Base-by-base conservation (phyloP, 2,329 filamentous ascomycete genomes). In the Cercospora sesami region DNA sequence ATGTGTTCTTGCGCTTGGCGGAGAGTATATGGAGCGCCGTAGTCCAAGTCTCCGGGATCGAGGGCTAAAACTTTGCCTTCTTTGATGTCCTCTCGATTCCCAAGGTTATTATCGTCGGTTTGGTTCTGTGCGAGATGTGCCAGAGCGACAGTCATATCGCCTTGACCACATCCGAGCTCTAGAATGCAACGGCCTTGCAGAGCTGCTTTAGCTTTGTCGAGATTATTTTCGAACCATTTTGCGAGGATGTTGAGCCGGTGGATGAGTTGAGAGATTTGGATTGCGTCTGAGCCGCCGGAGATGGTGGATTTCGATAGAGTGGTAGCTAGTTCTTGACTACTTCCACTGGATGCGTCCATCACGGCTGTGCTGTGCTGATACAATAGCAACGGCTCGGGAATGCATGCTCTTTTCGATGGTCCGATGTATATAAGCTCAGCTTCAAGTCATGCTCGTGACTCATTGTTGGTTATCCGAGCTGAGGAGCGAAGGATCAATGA, bases 81-180 rank as follows among this genome's bases (percentile, higher is more conserved):
- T 26, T 26, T n/a, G n/a, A n/a, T n/a, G n/a, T n/a, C n/a, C n/a
- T n/a, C n/a, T n/a, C n/a, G n/a, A n/a, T 33, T 12, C 10, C 12
- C 31, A 12, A 0, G 2, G 4, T 18, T 8, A 1, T 45, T 3
- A 2, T 18, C 6, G 7, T 48, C n/a, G n/a, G 5, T 9, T 48
- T 12, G 42, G 10, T 63, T 63, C 81, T 21, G 77, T 80, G 71
- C 80, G 74, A 66, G 62, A 23, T 69, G 51, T 57, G 86, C 86
- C 18, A 89, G 81, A 2, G 83, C 83, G 10, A 82, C 79, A 1
- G 87, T 88, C 71, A 82, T 84, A 68, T 86, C 85, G 2, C 86
- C 87, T 71, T 89, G 87, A 0, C 86, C 87, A 75, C 86, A 88
- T 60, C 86, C 86, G 42, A 89, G 75, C 73, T 89, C 87, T 1